A percentile compares a stretch with the other conserved stretches of the same genome.
Evolutionary conservation across 2,329 filamentous ascomycete species (phyloP).

Genomic region (Colletotrichum euphorbiae): DNA sequence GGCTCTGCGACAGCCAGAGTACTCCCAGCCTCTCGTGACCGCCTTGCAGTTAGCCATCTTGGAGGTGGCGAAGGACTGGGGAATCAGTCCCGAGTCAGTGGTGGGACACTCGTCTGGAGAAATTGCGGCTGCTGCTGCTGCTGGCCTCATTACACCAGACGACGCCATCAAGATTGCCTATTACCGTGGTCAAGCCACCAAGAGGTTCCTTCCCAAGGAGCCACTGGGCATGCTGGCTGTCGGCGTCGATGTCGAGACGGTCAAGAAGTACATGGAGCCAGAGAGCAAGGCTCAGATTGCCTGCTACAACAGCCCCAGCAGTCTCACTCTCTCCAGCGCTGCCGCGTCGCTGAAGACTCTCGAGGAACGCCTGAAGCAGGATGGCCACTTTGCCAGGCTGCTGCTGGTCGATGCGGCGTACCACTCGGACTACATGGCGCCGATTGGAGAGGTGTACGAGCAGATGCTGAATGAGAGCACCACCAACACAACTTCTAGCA

Average conservation of each 20-base stretch:
- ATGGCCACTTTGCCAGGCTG: conserved; percentile 41
- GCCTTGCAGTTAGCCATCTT: conserved; percentile 51
- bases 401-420: conserved; percentile 42
- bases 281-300: conserved; percentile 1
- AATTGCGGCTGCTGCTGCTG: conserved; percentile 40
- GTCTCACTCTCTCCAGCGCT: conserved; percentile 27
- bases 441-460: not conserved
- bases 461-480: not conserved
- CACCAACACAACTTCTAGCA: not conserved
- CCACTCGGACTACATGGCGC: conserved; percentile 30
- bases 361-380: not conserved
- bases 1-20: conserved; percentile 36
- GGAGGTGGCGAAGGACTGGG: conserved; percentile 42
- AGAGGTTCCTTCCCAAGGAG: conserved; percentile 4
- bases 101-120: conserved; percentile 42
- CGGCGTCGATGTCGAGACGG: not conserved
- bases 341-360: not conserved
- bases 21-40: conserved; percentile 54
- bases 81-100: conserved; percentile 26
- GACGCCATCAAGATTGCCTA: conserved; percentile 29
- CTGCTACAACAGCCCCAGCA: conserved; percentile 27
- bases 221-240: conserved; percentile 17
- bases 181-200: conserved; percentile 19
- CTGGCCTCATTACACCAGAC: conserved; percentile 33
- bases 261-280: not conserved